Evolutionary conservation across 768 basidiomycete species (phyloP), one percentile per base, ranked within the genome.

Genomic region (Mycena sanguinolenta): DNA sequence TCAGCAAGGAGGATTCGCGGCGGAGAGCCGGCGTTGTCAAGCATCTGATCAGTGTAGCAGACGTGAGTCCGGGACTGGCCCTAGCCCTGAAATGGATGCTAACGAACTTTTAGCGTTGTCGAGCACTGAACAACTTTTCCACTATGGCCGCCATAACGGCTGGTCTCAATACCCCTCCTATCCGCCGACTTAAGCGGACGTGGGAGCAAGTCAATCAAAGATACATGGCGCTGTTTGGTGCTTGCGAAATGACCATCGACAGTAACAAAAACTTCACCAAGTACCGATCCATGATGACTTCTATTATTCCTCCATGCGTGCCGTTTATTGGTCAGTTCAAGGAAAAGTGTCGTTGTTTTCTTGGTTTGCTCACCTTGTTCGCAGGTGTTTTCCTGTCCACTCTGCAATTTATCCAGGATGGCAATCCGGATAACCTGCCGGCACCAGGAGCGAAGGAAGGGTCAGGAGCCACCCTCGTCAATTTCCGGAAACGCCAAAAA

Each of bases 391-490:
- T 97, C 84, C 89, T 99, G 30, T 97, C 97, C 8, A 95, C 94
- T 9, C 85, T 99, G 70, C 97, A 96, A n/a, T 98, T 99, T 81
- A 97, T 98, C 78, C 95, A 98, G 81, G 98, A 98, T 75, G 98
- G 97, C 12, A 96, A 95, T 77, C 92, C 93, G 59, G 95, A 99
- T 83, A 90, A 86, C 74, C 84, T 98, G 13, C 87, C 87, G 30
- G 65, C 55, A 5, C 42, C 62, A 17, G 46, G 46, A 8, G 61
- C 55, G 14, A 46, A 57, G 52, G 68, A 69, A 12, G 68, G 68
- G 0, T 16, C 62, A 25, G 55, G 55, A 16, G 28, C 34, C 25
- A 87, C 89, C 65, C 84, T 97, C 72, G 91, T 99, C 82, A 98
- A 99, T 83, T 99, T 99, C 84, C 90, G 92, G 77, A 99, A 99